A percentile compares a stretch with the other conserved stretches of the same genome.
Evolutionary conservation across 257 asterid species (phyloP).

Genomic region (Salvia splendens): DNA sequence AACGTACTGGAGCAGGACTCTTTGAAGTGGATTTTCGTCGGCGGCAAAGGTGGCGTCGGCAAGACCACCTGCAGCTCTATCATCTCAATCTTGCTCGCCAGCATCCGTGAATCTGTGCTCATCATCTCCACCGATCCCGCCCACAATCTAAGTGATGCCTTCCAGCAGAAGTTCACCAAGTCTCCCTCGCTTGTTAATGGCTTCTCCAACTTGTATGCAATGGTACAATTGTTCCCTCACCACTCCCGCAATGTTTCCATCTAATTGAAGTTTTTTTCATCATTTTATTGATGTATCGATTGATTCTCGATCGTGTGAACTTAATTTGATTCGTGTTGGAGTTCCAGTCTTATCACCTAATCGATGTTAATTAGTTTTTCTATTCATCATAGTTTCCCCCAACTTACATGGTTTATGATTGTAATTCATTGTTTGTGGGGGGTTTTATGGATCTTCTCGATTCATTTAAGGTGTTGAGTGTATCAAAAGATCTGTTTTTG

Average conservation of each 20-base stretch:
- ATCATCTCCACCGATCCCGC: slow-evolving; percentile 89
- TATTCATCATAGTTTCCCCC: too few species aligned
- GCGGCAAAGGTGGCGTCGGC: slow-evolving; percentile 97
- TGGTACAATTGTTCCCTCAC: slow-evolving; percentile 48
- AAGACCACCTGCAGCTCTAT: slow-evolving; percentile 94
- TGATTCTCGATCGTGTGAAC: not conserved
- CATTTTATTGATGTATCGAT: not conserved
- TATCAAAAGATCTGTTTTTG: too few species aligned
- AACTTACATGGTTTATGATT: too few species aligned
- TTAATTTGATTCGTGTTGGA: not conserved
- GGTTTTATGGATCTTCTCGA: not conserved
- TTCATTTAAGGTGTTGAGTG: not conserved
- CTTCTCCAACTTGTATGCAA: slow-evolving; percentile 88
- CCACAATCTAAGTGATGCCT: slow-evolving; percentile 50
- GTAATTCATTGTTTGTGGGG: too few species aligned
- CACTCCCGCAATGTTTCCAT: not conserved
- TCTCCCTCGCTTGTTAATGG: slow-evolving; percentile 90
- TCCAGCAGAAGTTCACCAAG: slow-evolving; percentile 89
- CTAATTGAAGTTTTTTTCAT: not conserved
- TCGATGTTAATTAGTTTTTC: not conserved
- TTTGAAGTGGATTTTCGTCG: slow-evolving; percentile 92
- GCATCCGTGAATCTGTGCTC: slow-evolving; percentile 83
- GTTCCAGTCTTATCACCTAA: not conserved
- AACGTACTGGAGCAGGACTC: slow-evolving; percentile 77
- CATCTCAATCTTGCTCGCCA: slow-evolving; percentile 64